A percentile compares a stretch with the other conserved stretches of the same genome.
Evolutionary conservation across 1,139 yeast species (phyloP).

Genomic region (Candida albicans): DNA sequence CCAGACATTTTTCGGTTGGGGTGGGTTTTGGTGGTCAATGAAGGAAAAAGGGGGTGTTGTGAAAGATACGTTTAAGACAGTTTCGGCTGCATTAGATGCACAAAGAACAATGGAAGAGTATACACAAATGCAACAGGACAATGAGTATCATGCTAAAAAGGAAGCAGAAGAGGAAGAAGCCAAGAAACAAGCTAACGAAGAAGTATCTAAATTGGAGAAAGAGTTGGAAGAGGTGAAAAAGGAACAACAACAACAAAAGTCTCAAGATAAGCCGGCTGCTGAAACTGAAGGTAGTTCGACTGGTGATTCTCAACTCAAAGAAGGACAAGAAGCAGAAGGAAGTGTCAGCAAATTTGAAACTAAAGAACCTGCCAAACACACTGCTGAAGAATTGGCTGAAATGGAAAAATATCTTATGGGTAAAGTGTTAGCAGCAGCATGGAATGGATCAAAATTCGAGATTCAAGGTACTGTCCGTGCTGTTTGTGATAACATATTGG

Average conservation of each 20-base stretch:
- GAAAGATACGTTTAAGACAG: conserved; percentile 83
- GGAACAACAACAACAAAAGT: conserved; percentile 14
- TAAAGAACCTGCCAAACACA: conserved; percentile 51
- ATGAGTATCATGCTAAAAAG: conserved; percentile 46
- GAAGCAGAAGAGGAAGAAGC: conserved; percentile 36
- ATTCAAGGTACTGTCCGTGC: conserved; percentile 84
- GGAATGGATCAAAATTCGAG: conserved; percentile 93
- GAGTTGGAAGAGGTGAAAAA: conserved; percentile 21
- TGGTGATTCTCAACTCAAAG: neutral
- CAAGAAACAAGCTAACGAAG: conserved; percentile 19
- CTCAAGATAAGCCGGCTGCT: conserved; percentile 10
- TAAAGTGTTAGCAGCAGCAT: conserved; percentile 89
- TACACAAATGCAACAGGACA: conserved; percentile 65
- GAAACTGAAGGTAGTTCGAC: neutral
- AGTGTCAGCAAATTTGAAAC: conserved; percentile 14
- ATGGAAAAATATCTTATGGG: conserved; percentile 87
- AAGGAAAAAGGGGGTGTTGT: conserved; percentile 86
- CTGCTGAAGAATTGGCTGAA: conserved; percentile 80
- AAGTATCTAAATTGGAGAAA: conserved; percentile 21
- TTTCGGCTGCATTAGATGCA: conserved; percentile 86
- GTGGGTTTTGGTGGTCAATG: conserved; percentile 80
- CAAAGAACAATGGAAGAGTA: conserved; percentile 85
- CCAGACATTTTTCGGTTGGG: conserved; percentile 76
- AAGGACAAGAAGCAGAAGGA: too few relatives aligned
- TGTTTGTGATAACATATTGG: conserved; percentile 79